A percentile compares a stretch with the other conserved stretches of the same genome.
Conservation (phyloP, 1,284 basidiomycete species). For the Hypsizygus ulmarius region DNA sequence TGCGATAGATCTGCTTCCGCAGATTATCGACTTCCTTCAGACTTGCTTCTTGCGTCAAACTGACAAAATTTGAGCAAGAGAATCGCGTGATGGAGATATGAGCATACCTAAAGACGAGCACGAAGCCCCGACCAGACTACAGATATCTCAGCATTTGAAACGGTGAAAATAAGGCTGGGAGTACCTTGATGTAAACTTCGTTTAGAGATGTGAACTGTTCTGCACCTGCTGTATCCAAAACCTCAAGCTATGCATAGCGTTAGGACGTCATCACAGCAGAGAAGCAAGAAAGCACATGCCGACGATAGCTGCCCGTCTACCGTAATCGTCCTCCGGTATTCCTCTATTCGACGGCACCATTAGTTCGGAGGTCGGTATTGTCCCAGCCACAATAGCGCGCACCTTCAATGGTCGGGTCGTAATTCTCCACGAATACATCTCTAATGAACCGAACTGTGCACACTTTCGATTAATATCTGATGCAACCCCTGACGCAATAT, state of each 20-base stretch:
- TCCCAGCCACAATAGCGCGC: constrained; percentile 7
- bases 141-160: constrained; percentile 2
- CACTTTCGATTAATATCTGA: constrained; percentile 43
- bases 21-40: constrained; percentile 77
- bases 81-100: background rate
- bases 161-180: background rate
- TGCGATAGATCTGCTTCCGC: constrained; percentile 76
- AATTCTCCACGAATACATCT: constrained; percentile 71
- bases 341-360: constrained; percentile 41
- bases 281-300: constrained; percentile 36
- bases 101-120: constrained; percentile 76
- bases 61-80: constrained; percentile 7
- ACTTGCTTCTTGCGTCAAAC: constrained; percentile 71
- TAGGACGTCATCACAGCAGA: too few species aligned
- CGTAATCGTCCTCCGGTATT: constrained; percentile 58
- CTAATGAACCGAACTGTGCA: constrained; percentile 67
- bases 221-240: constrained; percentile 88
- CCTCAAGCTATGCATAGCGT: constrained; percentile 58
- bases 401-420: constrained; percentile 86
- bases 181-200: constrained; percentile 76
- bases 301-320: constrained; percentile 60
- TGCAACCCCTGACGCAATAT: constrained; percentile 5
- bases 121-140: constrained; percentile 72
- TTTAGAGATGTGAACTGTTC: constrained; percentile 81
- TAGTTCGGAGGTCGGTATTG: background rate